phyloP scores from a whole-genome alignment of 768 basidiomycete genomes.

The Favolaschia claudopus region DNA sequence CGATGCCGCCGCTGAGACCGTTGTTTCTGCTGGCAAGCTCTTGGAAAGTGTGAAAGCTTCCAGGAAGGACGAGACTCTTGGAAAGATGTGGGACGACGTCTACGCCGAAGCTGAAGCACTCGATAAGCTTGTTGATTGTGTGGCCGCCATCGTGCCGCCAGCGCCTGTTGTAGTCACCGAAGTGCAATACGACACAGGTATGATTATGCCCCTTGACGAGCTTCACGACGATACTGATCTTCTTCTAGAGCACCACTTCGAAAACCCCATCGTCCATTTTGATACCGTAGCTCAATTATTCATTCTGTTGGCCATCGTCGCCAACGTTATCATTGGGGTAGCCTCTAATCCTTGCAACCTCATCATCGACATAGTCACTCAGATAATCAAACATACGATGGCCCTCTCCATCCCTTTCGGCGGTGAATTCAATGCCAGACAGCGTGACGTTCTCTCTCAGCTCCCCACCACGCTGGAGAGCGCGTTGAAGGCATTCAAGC shows the following conservation, averaged over 20 bases:
- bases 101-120: constrained; percentile 12
- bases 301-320: constrained; percentile 16
- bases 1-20: constrained; percentile 16
- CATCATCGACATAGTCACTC: constrained; percentile 20
- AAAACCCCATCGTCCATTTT: constrained; percentile 15
- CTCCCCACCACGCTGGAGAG: constrained; percentile 20
- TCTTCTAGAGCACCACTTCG: constrained; percentile 23
- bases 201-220: not conserved
- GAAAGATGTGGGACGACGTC: constrained; percentile 9
- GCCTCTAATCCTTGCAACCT: constrained; percentile 21
- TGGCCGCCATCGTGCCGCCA: constrained; percentile 13
- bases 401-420: constrained; percentile 9
- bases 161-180: constrained; percentile 2
- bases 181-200: constrained; percentile 15
- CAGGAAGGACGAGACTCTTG: constrained; percentile 9
- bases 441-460: constrained; percentile 16
- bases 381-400: constrained; percentile 24
- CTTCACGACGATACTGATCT: constrained; percentile 4
- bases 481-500: constrained; percentile 19
- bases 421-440: constrained; percentile 10
- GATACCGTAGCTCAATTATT: constrained; percentile 17
- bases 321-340: constrained; percentile 21
- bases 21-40: constrained; percentile 15
- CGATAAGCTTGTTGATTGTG: constrained; percentile 18
- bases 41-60: constrained; percentile 14